Evolutionary conservation across 768 basidiomycete species (phyloP), one percentile per base, ranked within the genome.

Genomic region (Termitomyces sp.): DNA sequence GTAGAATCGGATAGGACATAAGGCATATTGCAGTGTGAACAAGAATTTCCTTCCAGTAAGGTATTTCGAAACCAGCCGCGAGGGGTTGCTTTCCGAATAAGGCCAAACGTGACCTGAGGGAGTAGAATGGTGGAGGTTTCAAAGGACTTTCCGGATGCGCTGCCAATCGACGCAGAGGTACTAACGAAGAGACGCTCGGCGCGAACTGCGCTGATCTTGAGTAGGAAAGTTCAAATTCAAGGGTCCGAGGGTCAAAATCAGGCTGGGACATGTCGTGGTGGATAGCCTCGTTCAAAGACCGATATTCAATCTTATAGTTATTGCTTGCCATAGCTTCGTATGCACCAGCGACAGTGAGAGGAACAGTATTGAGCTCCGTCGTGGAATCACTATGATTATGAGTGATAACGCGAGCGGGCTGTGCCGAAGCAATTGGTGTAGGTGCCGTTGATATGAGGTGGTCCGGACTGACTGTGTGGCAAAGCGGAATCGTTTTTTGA

Each of bases 1-100:
- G 42, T 32, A 74, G 56, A 17, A 70, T 54, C 2, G 74, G 74
- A 48, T 73, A 75, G 14, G 70, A 62, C 2, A 70, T 54, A 0
- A 65, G 51, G 54, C 74, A 74, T 26, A 74, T 42, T 3, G 54
- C 52, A 5, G 66, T 46, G 53, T 75, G 75, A 10, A 71, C 28
- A 7, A 64, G 24, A 1, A 75, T 61, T 5, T 53, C 37, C 22
- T 40, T 60, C 69, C 68, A 75, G 51, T 68, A 57, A 0, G 75
- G 75, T 1, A 67, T 55, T 51, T 75, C 73, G 42, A 68, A 75
- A 8, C 53, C 49, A 12, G 54, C 45, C 1, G 65, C 62, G 57
- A 73, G 69, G 4, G 69, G 71, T 51, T 71, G 70, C 48, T 58
- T 57, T 43, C 32, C 45, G 30, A 38, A 37, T 11, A 52, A 44